These are phyloP conservation scores for Malus orientalis DNA, from an alignment of 306 rosid species.

Conservation along the genomic window DNA sequence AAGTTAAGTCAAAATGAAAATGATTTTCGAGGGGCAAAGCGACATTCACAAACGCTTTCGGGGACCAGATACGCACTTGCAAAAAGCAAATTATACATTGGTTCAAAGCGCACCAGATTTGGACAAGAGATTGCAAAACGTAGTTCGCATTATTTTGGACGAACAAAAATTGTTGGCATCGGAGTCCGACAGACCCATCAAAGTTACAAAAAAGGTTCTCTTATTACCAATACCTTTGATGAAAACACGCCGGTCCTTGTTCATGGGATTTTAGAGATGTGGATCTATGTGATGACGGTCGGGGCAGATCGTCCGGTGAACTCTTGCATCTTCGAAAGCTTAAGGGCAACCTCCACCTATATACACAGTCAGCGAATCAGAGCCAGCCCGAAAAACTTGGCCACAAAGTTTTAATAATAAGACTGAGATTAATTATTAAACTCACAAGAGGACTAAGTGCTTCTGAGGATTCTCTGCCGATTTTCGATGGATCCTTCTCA, in stretches of 20 bases:
- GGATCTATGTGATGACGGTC: constrained; percentile 68
- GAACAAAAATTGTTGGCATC: neutral
- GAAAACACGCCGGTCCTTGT: neutral
- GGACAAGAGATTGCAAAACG: too few relatives aligned
- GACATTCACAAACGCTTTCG: too few relatives aligned
- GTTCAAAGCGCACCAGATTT: too few relatives aligned
- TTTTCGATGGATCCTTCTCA: constrained; percentile 87
- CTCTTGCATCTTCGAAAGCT: constrained; percentile 89
- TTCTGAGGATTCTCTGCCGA: constrained; percentile 73
- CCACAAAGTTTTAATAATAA: neutral
- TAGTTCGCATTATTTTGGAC: neutral
- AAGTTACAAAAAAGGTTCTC: neutral
- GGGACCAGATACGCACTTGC: too few relatives aligned
- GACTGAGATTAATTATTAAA: constrained; percentile 5
- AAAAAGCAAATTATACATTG: too few relatives aligned
- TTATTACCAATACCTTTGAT: neutral
- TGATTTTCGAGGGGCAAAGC: too few relatives aligned
- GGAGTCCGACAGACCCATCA: neutral
- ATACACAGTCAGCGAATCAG: neutral
- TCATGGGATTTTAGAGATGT: neutral
- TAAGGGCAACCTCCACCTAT: constrained; percentile 91
- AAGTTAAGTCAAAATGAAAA: too few relatives aligned
- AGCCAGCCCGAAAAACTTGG: constrained; percentile 3
- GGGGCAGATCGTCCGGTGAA: constrained; percentile 94
- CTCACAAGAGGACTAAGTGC: constrained; percentile 94